These are phyloP conservation scores for rapeseed (Brassica napus) DNA, from an alignment of 345 rosid species.

Conservation along the genomic window Da-Ae NC_063441.1:6226501-6227000, in stretches of 20 bases:
- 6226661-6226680: conserved; percentile 72
- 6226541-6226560: background rate
- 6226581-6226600: background rate
- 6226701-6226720: conserved; percentile 71
- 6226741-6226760: conserved; percentile 64
- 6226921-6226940: conserved; percentile 83
- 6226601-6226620: background rate
- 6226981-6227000: background rate
- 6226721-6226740: conserved; percentile 67
- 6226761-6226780: conserved; percentile 75
- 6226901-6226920: conserved; percentile 78
- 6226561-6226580: background rate
- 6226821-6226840: conserved; percentile 81
- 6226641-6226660: background rate
- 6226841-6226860: conserved; percentile 73
- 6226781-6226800: conserved; percentile 75
- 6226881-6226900: conserved; percentile 88
- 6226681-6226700: conserved; percentile 83
- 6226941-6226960: background rate
- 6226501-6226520: too few species aligned
- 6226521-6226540: too few species aligned
- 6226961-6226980: background rate
- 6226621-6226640: too few species aligned
- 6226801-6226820: conserved; percentile 73
- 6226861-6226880: conserved; percentile 79